Evolutionary conservation across 1,284 basidiomycete species (phyloP).

Genomic region (Tylopilus sp.): DNA sequence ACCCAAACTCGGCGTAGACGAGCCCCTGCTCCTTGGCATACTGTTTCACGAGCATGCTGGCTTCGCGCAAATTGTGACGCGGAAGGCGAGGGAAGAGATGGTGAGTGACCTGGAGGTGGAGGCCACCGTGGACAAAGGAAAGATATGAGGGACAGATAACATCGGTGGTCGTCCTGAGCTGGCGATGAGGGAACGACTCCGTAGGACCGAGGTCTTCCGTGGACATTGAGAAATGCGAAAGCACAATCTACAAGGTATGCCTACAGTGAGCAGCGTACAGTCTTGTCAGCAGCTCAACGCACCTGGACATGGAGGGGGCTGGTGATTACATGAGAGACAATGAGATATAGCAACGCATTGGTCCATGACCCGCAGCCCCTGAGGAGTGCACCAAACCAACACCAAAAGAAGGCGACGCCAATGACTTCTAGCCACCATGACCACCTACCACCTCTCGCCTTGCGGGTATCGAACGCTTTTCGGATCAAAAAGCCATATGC

Average conservation of each 20-base stretch:
- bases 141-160: constrained; percentile 84
- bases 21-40: constrained; percentile 84
- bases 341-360: constrained; percentile 63
- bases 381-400: constrained; percentile 72
- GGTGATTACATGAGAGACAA: constrained; percentile 78
- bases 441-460: constrained; percentile 64
- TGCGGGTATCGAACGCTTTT: constrained; percentile 58
- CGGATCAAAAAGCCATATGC: constrained; percentile 80
- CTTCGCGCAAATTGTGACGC: constrained; percentile 86
- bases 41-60: constrained; percentile 80
- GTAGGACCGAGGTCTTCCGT: constrained; percentile 87
- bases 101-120: constrained; percentile 95
- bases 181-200: constrained; percentile 91
- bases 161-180: constrained; percentile 95
- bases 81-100: constrained; percentile 96
- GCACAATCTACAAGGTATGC: constrained; percentile 73
- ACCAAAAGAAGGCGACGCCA: constrained; percentile 75
- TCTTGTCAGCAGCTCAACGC: constrained; percentile 9
- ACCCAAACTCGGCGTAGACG: constrained; percentile 88
- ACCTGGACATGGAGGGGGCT: constrained; percentile 88
- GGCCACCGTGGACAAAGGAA: constrained; percentile 90
- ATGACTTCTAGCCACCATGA: constrained; percentile 70
- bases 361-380: constrained; percentile 68
- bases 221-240: constrained; percentile 97
- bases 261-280: constrained; percentile 5